phyloP scores from a whole-genome alignment of 2,329 filamentous ascomycete species.

The Penicillium sp. region DNA sequence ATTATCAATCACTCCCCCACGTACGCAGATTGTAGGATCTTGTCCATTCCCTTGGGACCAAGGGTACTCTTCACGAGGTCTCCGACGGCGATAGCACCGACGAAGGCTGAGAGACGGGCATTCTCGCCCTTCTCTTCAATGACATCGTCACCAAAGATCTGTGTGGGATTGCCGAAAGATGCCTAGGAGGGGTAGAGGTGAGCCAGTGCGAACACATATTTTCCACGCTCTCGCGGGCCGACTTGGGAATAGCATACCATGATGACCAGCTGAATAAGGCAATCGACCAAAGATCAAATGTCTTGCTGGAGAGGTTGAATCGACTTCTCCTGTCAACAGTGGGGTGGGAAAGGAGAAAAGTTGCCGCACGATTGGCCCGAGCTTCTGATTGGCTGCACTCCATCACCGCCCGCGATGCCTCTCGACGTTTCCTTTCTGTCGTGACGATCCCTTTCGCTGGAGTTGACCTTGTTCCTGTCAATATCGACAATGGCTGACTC shows the following conservation, averaged over 20 bases:
- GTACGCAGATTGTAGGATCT: conserved; percentile 92
- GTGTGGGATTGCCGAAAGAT: conserved; percentile 70
- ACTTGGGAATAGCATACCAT: conserved; percentile 28
- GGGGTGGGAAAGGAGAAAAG: conserved; percentile 31
- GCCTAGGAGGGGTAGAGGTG: conserved; percentile 27
- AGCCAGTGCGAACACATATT: conserved; percentile 4
- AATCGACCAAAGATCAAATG: conserved; percentile 24
- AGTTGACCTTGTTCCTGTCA: conserved; percentile 1
- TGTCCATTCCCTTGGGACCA: conserved; percentile 98
- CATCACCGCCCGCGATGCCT: conserved; percentile 24
- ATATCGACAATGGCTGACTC: conserved; percentile 31
- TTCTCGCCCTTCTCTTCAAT: conserved; percentile 99
- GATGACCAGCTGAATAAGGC: conserved; percentile 25
- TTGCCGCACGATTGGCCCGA: conserved; percentile 25
- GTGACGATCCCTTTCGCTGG: conserved; percentile 7
- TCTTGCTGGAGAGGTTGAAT: conserved; percentile 20
- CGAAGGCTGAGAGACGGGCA: conserved; percentile 96
- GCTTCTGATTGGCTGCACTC: conserved; percentile 21
- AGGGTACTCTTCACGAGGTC: conserved; percentile 97
- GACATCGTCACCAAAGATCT: conserved; percentile 97
- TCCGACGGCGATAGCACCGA: conserved; percentile 95
- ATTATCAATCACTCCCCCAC: conserved; percentile 38
- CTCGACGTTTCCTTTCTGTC: conserved; percentile 14
- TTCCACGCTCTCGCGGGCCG: not conserved
- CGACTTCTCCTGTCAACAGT: conserved; percentile 28